Evolutionary conservation across 805 yeast genomes (phyloP), one percentile per base, ranked within the genome.

Genomic region (Gaillardinia entomophila): DNA sequence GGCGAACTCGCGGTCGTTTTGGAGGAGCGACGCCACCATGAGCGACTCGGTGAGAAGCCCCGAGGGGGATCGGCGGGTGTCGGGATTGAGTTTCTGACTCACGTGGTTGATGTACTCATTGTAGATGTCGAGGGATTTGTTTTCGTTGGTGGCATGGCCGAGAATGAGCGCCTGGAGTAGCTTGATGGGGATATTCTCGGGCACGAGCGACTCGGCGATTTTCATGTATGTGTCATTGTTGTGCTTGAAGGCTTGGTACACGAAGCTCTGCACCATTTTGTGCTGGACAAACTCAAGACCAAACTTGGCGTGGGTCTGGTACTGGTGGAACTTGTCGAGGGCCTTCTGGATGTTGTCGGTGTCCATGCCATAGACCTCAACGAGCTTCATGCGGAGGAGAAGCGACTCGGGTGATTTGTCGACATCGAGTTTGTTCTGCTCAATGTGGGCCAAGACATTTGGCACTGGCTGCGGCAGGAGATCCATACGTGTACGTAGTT

Each of bases 1-100:
- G 0, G 80, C 79, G 51, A 77, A 75, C 37, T 71, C 75, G 27
- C 79, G 52, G 46, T 77, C 80, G 27, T 62, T 55, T 24, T 62
- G 58, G 14, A 62, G 60, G 24, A 77, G 48, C 34, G 49, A 60
- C 0, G 70, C 65, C 12, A 71, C 39, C 18, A 75, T 51, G 24
- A 76, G 45, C 2, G 76, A 52, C 40, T 76, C 77, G 1, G 75
- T 66, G 16, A 75, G 41, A 4, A 55, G 34, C 1, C 75, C 75
- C 12, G 66, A 48, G 2, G 65, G 60, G 0, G 79, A 70, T 11
- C 68, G 35, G 1, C 51, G 48, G 1, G 51, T 44, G 3, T 30
- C 38, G 16, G 53, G 51, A 31, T 57, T 62, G 5, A 49, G 42
- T 14, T 53, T 54, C 6, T 37, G 45, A 1, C 70, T 55, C 0